These are phyloP conservation scores for Lunasporangiospora selenospora DNA, from an alignment of 192 early-diverging fungal species.

Conservation along the genomic window DNA sequence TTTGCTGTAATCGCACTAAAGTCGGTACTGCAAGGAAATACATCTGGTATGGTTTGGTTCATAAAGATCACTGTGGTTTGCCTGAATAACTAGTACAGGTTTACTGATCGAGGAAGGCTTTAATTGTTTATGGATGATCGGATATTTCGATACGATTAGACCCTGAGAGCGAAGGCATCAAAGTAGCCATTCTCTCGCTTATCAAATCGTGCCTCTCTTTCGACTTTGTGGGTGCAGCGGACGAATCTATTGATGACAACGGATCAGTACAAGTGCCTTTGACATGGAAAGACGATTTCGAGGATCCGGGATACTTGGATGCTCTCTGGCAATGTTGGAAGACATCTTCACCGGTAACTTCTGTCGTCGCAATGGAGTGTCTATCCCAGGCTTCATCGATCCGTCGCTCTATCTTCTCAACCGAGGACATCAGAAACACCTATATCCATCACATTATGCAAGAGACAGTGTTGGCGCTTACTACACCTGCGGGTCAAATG, in stretches of 20 bases:
- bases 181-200: conserved; percentile 14
- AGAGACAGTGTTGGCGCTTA: conserved; percentile 72
- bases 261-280: conserved; percentile 34
- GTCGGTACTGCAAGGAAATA: conserved; percentile 19
- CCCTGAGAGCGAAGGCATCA: conserved; percentile 9
- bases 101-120: too few relatives aligned
- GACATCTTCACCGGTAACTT: conserved; percentile 6
- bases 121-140: too few relatives aligned
- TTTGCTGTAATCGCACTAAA: conserved; percentile 17
- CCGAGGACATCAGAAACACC: conserved; percentile 67
- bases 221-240: conserved; percentile 39
- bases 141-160: too few relatives aligned
- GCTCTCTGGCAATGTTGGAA: conserved; percentile 37
- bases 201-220: conserved; percentile 32
- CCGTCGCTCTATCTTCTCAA: conserved; percentile 81
- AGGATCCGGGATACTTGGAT: conserved; percentile 30
- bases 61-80: too few relatives aligned
- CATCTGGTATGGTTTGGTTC: conserved; percentile 12
- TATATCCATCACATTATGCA: conserved; percentile 76
- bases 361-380: conserved; percentile 67
- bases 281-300: conserved; percentile 27
- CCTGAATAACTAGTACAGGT: too few relatives aligned
- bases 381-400: conserved; percentile 80
- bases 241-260: conserved; percentile 33
- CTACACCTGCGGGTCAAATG: conserved; percentile 54